Evolutionary conservation across 1,284 basidiomycete genomes (phyloP).

Genomic region (Lentinus polychrous): DNA sequence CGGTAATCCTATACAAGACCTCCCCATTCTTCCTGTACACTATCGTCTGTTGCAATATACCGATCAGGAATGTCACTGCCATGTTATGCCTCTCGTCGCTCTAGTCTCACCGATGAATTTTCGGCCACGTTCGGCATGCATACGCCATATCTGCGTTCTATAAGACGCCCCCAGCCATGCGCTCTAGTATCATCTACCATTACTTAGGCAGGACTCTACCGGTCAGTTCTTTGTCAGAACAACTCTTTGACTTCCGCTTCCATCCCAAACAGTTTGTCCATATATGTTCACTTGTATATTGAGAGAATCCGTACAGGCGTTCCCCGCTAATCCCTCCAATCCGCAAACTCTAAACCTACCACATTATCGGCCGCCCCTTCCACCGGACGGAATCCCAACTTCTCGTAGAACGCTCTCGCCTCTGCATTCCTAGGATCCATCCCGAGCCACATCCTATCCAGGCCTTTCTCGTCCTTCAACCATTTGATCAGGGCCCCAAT

Average conservation of each 20-base stretch:
- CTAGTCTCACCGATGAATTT: too few relatives aligned
- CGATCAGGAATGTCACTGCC: too few relatives aligned
- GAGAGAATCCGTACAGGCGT: too few relatives aligned
- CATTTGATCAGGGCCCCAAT: slow-evolving; percentile 44
- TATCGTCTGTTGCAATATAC: background rate
- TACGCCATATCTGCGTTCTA: too few relatives aligned
- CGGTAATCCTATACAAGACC: background rate
- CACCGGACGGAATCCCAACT: slow-evolving; percentile 46
- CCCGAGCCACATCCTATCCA: slow-evolving; percentile 54
- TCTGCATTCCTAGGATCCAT: slow-evolving; percentile 49
- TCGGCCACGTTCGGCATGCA: too few relatives aligned
- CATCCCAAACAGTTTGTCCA: background rate
- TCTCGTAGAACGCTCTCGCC: slow-evolving; percentile 52
- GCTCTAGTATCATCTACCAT: too few relatives aligned
- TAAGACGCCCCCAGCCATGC: too few relatives aligned
- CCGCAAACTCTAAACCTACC: slow-evolving; percentile 42
- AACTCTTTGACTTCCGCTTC: too few relatives aligned
- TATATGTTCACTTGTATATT: background rate
- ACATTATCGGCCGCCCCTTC: slow-evolving; percentile 39
- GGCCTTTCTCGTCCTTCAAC: slow-evolving; percentile 36
- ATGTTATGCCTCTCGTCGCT: too few relatives aligned
- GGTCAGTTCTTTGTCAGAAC: too few relatives aligned
- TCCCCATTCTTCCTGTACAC: background rate
- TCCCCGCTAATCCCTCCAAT: slow-evolving; percentile 22
- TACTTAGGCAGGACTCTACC: too few relatives aligned